These are phyloP conservation scores for Actinomortierella wolfii DNA, from an alignment of 371 early-diverging fungal species.

Conservation along the genomic window DNA sequence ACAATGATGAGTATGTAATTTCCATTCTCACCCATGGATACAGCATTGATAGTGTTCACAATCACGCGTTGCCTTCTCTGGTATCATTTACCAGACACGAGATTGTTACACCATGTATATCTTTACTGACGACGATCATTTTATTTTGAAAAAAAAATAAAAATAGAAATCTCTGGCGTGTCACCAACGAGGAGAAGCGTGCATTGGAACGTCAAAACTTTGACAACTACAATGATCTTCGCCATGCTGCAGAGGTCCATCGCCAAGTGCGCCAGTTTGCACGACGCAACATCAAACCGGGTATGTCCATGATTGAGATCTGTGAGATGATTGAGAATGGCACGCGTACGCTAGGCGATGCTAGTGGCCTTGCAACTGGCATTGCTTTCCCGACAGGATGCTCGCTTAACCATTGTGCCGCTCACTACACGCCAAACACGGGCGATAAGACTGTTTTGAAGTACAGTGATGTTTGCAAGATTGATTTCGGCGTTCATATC, in stretches of 20 bases:
- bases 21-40: background rate
- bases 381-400: slow-evolving; percentile 99
- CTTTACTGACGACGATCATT: too few relatives aligned
- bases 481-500: slow-evolving; percentile 99
- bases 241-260: slow-evolving; percentile 94
- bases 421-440: slow-evolving; percentile 99
- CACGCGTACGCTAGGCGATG: slow-evolving; percentile 91
- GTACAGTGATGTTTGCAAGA: slow-evolving; percentile 97
- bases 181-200: slow-evolving; percentile 82
- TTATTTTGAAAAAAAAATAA: background rate
- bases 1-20: slow-evolving; percentile 70
- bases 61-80: background rate
- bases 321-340: slow-evolving; percentile 95
- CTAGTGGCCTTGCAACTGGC: slow-evolving; percentile 85
- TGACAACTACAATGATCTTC: slow-evolving; percentile 81
- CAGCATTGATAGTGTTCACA: background rate
- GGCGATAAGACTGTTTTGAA: slow-evolving; percentile 92
- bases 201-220: slow-evolving; percentile 65
- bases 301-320: slow-evolving; percentile 95
- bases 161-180: slow-evolving; percentile 73
- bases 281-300: slow-evolving; percentile 89
- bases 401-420: slow-evolving; percentile 98
- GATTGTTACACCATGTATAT: too few relatives aligned
- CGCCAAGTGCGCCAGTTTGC: slow-evolving; percentile 89
- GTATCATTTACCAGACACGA: background rate